Percentiles rank a stretch among this genome's conserved stretches.
phyloP scores from a whole-genome alignment of 2,329 filamentous ascomycete genomes.

The Colletotrichum tabaci region DNA sequence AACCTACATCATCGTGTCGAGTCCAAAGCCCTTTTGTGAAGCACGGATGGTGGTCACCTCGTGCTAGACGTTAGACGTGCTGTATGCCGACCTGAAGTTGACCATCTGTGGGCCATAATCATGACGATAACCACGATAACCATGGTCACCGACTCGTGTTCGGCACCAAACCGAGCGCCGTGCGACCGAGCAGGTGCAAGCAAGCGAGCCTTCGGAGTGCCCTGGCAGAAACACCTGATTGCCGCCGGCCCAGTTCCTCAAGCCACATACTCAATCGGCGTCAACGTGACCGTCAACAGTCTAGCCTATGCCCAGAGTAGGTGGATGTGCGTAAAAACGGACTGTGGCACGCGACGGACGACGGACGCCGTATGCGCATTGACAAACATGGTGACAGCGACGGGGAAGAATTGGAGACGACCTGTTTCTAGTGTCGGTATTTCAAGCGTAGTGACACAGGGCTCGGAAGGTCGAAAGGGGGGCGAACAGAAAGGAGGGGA shows the following conservation, averaged over 20 bases:
- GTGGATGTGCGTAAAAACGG: constrained; percentile 21
- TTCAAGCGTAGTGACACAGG: constrained; percentile 17
- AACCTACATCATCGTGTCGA: constrained; percentile 27
- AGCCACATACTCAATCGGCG: constrained; percentile 30
- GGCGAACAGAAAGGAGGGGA: neutral
- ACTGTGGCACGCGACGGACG: constrained; percentile 28
- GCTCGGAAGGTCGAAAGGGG: constrained; percentile 21
- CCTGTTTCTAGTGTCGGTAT: constrained; percentile 9
- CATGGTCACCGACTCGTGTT: constrained; percentile 16
- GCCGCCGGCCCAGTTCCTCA: constrained; percentile 16
- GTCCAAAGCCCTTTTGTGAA: constrained; percentile 4
- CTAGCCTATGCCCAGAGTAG: neutral
- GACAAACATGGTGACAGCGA: constrained; percentile 36
- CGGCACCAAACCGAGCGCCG: constrained; percentile 6
- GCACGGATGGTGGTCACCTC: constrained; percentile 24
- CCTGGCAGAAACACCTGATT: constrained; percentile 2
- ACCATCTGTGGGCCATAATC: constrained; percentile 11
- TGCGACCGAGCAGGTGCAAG: constrained; percentile 9
- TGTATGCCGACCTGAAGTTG: constrained; percentile 33
- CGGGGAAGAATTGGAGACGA: constrained; percentile 26
- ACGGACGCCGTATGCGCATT: constrained; percentile 25
- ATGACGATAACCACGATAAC: neutral
- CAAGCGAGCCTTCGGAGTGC: neutral
- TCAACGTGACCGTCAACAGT: constrained; percentile 17
- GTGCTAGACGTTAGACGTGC: neutral